These are phyloP conservation scores for Calonectria pseudoturangicola DNA, from an alignment of 2,329 filamentous ascomycete genomes.

Conservation along the genomic window DNA sequence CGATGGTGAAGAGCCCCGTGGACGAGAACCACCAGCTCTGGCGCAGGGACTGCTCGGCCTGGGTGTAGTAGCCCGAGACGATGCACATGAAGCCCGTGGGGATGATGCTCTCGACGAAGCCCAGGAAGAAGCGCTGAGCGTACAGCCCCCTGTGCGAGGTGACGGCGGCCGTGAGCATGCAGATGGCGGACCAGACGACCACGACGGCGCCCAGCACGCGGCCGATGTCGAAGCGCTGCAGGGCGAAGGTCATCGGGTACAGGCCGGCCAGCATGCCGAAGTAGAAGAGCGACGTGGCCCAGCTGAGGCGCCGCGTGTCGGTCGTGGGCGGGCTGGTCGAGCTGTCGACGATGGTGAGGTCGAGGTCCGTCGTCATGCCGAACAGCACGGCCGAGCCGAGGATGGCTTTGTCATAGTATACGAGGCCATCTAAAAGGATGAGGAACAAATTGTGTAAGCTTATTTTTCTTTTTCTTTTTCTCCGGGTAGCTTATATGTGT, in stretches of 20 bases:
- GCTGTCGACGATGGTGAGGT: slow-evolving; percentile 71
- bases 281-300: slow-evolving; percentile 88
- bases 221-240: slow-evolving; percentile 81
- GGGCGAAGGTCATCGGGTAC: slow-evolving; percentile 82
- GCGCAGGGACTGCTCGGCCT: slow-evolving; percentile 77
- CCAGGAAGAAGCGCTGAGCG: slow-evolving; percentile 79
- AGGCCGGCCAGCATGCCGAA: slow-evolving; percentile 85
- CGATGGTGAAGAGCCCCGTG: slow-evolving; percentile 76
- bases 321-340: slow-evolving; percentile 70
- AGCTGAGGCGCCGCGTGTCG: slow-evolving; percentile 81
- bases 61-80: slow-evolving; percentile 78
- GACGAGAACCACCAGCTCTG: slow-evolving; percentile 81
- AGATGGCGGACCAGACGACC: slow-evolving; percentile 79
- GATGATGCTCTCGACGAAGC: slow-evolving; percentile 78
- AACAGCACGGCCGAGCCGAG: slow-evolving; percentile 83
- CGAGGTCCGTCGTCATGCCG: slow-evolving; percentile 83
- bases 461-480: background rate
- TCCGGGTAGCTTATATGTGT: background rate
- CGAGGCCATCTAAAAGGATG: slow-evolving; percentile 60
- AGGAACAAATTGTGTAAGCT: background rate
- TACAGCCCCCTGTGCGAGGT: slow-evolving; percentile 78
- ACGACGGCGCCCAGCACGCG: slow-evolving; percentile 78
- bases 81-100: slow-evolving; percentile 81
- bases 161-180: slow-evolving; percentile 81
- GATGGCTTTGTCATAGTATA: slow-evolving; percentile 77